phyloP scores from a whole-genome alignment of 2,329 filamentous ascomycete species.

The Ceratocystis albifundus region DNA sequence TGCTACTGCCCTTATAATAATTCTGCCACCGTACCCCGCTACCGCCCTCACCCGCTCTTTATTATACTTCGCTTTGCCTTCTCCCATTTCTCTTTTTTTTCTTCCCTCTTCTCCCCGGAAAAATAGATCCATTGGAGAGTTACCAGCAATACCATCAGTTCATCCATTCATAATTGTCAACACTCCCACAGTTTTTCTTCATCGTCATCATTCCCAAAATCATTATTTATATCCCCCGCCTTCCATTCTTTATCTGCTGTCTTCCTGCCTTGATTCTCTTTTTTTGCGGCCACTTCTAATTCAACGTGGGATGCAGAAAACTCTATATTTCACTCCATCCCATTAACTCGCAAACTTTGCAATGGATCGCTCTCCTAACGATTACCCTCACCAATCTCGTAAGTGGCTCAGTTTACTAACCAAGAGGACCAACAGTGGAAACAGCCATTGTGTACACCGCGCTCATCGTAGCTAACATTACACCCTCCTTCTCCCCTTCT shows the following conservation, averaged over 20 bases:
- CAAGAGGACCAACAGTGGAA: background rate
- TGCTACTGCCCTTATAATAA: background rate
- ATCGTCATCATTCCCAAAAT: background rate
- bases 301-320: background rate
- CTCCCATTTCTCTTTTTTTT: background rate
- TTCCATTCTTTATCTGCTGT: background rate
- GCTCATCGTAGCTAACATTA: background rate
- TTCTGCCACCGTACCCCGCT: background rate
- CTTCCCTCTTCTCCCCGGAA: background rate
- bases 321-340: background rate
- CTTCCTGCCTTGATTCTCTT: background rate
- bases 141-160: background rate
- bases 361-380: conserved; percentile 8
- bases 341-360: background rate
- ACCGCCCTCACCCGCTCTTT: background rate
- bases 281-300: conserved; percentile 2
- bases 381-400: conserved; percentile 10
- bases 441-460: background rate
- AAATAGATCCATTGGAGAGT: background rate
- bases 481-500: too few relatives aligned
- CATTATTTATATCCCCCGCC: background rate
- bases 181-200: background rate
- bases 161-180: background rate
- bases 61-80: background rate
- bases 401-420: background rate